Evolutionary conservation across 1,284 basidiomycete species (phyloP), one percentile per base, ranked within the genome.

Genomic region (Schizopora paradoxa): DNA sequence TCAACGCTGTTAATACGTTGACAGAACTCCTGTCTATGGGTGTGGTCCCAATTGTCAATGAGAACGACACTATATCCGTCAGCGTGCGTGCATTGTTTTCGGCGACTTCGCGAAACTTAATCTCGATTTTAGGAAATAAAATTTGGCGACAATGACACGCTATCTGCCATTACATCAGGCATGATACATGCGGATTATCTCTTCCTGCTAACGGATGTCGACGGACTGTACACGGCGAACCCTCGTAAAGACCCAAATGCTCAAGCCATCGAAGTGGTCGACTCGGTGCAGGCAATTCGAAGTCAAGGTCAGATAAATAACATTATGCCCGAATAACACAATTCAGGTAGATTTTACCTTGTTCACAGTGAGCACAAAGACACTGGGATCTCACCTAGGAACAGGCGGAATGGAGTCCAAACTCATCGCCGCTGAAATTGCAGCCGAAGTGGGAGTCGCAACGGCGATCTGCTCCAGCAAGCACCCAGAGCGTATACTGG

Each of bases 371-470:
- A 91, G 87, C 57, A 96, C 93, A 0, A 79, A 81, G 2, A 97
- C 93, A 0, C 73, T 95, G 4, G 96, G 95, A 0, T 94, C 91
- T 0, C 90, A 79, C 52, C 76, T 99, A 8, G 96, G 95, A 0
- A 99, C 96, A 2, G 96, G 95, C 1, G 96, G 96, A 4, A 99
- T 99, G 96, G 92, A 96, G 67, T 99, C 96, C 5, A 99, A 99
- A 62, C 79, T 99, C 50, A 96, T 99, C 52, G 95, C 95, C 1
- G 95, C 96, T 0, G 96, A 99, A 61, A 89, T 99, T 11, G 94
- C 95, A 1, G 96, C 90, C 0, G 93, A 85, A 0, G 95, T 94
- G 0, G 95, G 96, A 4, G 92, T 96, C n/a, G 85, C 91, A 0
- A 97, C 95, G 0, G 77, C 98, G 35, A 90, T 99, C 56, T 81